Conservation (phyloP, 371 early-diverging fungal species). For the Encephalitozoon romaleae region DNA sequence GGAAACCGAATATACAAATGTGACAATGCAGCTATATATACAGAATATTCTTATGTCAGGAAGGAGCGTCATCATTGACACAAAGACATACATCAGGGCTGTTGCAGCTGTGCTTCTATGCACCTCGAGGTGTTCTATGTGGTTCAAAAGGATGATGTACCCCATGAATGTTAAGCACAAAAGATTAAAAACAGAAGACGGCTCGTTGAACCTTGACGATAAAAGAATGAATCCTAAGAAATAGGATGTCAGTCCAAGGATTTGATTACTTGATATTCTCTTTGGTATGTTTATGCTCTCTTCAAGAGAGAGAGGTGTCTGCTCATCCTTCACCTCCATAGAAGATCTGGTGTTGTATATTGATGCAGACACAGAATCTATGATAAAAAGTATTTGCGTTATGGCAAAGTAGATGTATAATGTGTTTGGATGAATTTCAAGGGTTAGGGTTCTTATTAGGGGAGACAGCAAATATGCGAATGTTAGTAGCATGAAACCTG, state of each 20-base stretch:
- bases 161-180: slow-evolving; percentile 17
- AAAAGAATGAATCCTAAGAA: slow-evolving; percentile 27
- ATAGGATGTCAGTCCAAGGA: slow-evolving; percentile 9
- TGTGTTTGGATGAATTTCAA: slow-evolving; percentile 28
- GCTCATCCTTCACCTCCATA: background rate
- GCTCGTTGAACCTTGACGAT: slow-evolving; percentile 27
- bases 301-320: slow-evolving; percentile 27
- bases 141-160: slow-evolving; percentile 4
- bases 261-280: slow-evolving; percentile 1
- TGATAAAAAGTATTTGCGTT: slow-evolving; percentile 21
- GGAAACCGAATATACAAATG: background rate
- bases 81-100: background rate
- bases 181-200: slow-evolving; percentile 31
- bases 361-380: slow-evolving; percentile 19
- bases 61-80: background rate
- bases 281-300: slow-evolving; percentile 32
- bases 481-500: slow-evolving; percentile 24
- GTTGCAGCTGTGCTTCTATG: background rate
- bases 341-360: background rate
- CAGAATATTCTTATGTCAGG: background rate
- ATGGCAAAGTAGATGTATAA: slow-evolving; percentile 31
- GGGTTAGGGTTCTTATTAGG: slow-evolving; percentile 29
- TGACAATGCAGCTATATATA: background rate
- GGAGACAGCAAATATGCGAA: slow-evolving; percentile 23
- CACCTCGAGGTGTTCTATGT: background rate